These are phyloP conservation scores for Corymbia calophylla DNA, from an alignment of 441 rosid species.

Conservation along the genomic window DNA sequence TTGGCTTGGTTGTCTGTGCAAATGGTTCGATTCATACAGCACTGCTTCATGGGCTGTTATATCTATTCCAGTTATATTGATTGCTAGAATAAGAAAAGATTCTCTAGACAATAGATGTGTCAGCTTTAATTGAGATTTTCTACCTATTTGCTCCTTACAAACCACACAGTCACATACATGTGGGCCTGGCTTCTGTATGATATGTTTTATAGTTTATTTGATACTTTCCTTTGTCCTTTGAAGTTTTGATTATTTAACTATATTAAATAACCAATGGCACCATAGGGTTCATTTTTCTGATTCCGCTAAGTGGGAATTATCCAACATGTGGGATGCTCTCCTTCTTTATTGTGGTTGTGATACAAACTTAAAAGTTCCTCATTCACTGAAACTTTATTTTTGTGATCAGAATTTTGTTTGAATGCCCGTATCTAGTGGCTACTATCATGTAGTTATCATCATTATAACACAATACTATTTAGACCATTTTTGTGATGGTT, in stretches of 20 bases:
- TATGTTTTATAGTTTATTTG: background rate
- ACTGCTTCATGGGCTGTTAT: background rate
- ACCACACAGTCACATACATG: background rate
- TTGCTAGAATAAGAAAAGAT: background rate
- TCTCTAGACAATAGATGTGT: background rate
- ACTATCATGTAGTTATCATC: background rate
- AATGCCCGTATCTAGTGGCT: background rate
- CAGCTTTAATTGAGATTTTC: background rate
- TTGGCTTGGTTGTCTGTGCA: background rate
- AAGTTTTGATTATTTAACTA: background rate
- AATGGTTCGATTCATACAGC: background rate
- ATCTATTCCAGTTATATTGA: background rate
- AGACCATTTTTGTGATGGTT: constrained; percentile 4
- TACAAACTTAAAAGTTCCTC: background rate
- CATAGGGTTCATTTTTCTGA: background rate
- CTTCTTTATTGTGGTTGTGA: background rate
- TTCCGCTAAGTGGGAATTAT: background rate
- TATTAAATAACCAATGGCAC: background rate
- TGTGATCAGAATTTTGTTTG: background rate
- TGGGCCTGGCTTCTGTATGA: background rate
- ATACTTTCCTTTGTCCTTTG: background rate
- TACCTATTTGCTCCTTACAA: background rate
- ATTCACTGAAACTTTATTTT: background rate
- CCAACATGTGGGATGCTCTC: background rate
- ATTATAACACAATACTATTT: background rate